Conservation (phyloP, 129 eudicot genomes). For the Centaurea solstitialis region DNA sequence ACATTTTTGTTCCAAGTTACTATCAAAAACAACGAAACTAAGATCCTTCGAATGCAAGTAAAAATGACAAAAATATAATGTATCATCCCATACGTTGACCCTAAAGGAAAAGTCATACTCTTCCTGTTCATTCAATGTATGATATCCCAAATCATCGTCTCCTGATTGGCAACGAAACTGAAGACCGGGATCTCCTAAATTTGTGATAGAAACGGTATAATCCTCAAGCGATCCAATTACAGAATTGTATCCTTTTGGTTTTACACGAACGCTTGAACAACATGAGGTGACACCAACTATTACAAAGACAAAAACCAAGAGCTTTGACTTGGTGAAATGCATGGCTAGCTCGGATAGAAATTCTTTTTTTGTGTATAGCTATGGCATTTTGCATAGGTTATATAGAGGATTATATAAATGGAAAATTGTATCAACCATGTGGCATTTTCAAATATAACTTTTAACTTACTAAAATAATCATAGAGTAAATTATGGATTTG, state of each 20-base stretch:
- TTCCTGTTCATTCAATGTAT: background rate
- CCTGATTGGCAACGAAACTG: background rate
- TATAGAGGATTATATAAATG: background rate
- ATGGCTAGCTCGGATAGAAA: background rate
- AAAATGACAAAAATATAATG: background rate
- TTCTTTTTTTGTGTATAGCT: background rate
- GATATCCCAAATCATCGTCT: background rate
- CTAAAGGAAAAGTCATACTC: background rate
- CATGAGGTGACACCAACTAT: background rate
- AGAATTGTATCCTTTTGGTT: background rate
- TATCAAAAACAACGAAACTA: background rate
- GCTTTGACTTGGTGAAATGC: background rate
- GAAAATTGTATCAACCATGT: background rate
- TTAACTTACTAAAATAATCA: too few species aligned
- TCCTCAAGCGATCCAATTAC: background rate
- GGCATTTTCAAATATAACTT: too few species aligned
- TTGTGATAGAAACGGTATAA: background rate
- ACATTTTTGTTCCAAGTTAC: background rate
- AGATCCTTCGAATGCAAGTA: background rate
- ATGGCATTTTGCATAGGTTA: background rate
- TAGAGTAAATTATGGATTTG: too few species aligned
- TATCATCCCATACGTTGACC: background rate
- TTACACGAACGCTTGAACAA: background rate
- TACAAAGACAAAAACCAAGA: background rate
- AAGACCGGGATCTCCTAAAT: background rate